These are phyloP conservation scores for Encephalitozoon romaleae DNA, from an alignment of 371 early-diverging fungal genomes.

Conservation along the genomic window DNA sequence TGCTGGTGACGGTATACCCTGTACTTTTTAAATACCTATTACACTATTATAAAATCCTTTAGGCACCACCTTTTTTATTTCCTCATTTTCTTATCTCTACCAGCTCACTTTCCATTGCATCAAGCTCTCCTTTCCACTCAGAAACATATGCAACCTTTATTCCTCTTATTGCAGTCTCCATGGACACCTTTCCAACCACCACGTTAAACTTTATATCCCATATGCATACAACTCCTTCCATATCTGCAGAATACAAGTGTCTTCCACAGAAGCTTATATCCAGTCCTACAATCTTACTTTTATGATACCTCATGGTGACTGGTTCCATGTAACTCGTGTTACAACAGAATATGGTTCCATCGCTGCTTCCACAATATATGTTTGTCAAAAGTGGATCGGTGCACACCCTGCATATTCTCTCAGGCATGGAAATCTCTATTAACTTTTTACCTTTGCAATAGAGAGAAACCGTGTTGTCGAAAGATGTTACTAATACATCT, in stretches of 20 bases:
- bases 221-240: background rate
- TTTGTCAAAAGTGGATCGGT: constrained; percentile 19
- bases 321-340: background rate
- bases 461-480: background rate
- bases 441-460: background rate
- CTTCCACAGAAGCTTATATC: constrained; percentile 21
- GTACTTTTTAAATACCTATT: background rate
- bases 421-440: constrained; percentile 30
- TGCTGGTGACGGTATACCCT: background rate
- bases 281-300: background rate
- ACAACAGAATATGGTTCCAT: constrained; percentile 12
- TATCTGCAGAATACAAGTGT: constrained; percentile 23
- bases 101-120: background rate
- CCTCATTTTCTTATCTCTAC: background rate
- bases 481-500: background rate
- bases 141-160: background rate
- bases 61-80: background rate
- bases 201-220: constrained; percentile 18
- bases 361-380: constrained; percentile 16
- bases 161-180: background rate
- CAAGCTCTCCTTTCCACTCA: background rate
- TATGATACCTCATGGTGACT: constrained; percentile 17
- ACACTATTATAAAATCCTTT: background rate
- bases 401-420: constrained; percentile 16
- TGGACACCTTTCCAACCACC: background rate